Conservation (phyloP, 257 asterid species). For the Solanum corneliomulleri region DNA sequence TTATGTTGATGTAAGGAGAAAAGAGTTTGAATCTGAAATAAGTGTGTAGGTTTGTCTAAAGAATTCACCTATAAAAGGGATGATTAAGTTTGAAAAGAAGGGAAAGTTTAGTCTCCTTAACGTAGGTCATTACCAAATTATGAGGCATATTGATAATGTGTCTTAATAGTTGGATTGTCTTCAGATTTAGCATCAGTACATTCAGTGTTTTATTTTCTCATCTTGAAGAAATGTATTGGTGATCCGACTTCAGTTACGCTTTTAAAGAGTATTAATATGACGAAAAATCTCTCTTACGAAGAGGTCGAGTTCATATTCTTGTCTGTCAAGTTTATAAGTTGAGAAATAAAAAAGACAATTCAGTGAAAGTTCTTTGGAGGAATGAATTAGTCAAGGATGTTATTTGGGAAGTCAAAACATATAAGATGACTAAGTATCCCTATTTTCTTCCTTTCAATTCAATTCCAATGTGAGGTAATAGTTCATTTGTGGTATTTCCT, state of each 20-base stretch:
- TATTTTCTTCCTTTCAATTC: no score
- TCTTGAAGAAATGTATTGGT: background rate
- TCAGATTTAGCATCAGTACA: background rate
- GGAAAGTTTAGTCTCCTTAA: background rate
- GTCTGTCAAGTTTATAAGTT: background rate
- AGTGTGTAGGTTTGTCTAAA: background rate
- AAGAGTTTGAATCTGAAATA: no score
- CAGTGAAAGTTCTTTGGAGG: background rate
- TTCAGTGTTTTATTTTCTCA: background rate
- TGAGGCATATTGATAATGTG: background rate
- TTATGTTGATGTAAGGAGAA: background rate
- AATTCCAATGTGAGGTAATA: background rate
- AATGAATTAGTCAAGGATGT: background rate
- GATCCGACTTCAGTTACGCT: background rate
- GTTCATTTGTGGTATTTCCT: background rate
- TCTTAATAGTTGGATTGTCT: background rate
- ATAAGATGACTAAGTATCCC: background rate
- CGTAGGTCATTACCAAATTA: background rate
- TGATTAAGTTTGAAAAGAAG: background rate
- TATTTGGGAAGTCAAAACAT: background rate
- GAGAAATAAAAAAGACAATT: background rate
- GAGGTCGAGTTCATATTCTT: background rate
- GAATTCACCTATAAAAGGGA: background rate
- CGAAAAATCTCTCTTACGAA: background rate
- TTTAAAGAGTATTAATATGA: background rate